Evolutionary conservation across 805 yeast species (phyloP), one percentile per base, ranked within the genome.

Genomic region (Cyberlindnera amylophila): DNA sequence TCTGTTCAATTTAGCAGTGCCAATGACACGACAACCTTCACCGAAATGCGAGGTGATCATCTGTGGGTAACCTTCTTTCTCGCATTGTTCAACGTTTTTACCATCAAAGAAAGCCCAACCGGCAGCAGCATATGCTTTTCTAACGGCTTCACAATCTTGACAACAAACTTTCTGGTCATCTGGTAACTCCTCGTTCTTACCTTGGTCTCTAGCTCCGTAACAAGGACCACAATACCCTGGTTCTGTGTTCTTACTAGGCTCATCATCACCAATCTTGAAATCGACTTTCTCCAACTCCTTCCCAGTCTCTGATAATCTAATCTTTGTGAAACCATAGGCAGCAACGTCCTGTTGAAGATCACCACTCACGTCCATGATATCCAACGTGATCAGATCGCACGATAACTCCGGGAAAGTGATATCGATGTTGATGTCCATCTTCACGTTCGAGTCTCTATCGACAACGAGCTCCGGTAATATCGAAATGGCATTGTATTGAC

Each of bases 51-150:
- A 74, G 38, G 69, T 71, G 39, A 90, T 63, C 33, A 66, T 70
- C n/a, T 68, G 57, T 21, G 87, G 95, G 61, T 86, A 89, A 6
- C 96, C 93, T 62, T 88, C 96, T 12, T 68, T 69, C 59, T 87
- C 96, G 73, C 99, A 91, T 65, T 91, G 98, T 49, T 80, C 87
- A 45, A 93, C 79, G 45, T 86, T 80, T 42, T 75, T 69, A 45
- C 98, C 98, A 61, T 91, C 98, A 54, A 69, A 84, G 64, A 93
- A 91, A 3, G 84, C 90, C 98, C 98, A 93, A 28, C 78, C 81
- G 14, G 68, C 73, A 13, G 71, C 73, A 16, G 85, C 82, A 60
- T 91, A 93, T 0, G 96, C 96, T 50, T 70, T 63, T 50, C 78
- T 79, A 21, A 91, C 95, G 33, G 86, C 78, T 33, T 75, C 84